phyloP scores from a whole-genome alignment of 495 filamentous ascomycete genomes.

The Talaromyces ruber region DNA sequence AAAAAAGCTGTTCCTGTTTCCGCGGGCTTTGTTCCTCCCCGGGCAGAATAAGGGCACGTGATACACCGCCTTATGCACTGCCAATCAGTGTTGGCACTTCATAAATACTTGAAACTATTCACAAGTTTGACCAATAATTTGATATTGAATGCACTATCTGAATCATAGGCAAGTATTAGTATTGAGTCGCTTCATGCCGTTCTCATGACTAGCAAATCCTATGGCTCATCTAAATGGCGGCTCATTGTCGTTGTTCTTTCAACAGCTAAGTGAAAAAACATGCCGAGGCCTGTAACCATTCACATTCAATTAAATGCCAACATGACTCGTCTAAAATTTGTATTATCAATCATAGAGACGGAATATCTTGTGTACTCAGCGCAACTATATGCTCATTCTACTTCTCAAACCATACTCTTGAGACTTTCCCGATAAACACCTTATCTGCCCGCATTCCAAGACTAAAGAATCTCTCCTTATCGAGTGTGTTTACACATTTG shows the following conservation, averaged over 20 bases:
- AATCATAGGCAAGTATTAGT: background rate
- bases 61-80: background rate
- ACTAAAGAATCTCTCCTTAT: background rate
- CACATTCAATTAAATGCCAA: background rate
- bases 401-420: background rate
- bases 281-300: background rate
- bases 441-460: background rate
- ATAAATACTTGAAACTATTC: background rate
- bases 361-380: background rate
- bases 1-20: background rate
- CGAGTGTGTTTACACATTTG: background rate
- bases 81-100: background rate
- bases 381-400: background rate
- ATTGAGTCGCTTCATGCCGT: background rate
- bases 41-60: background rate
- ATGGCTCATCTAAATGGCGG: background rate
- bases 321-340: background rate
- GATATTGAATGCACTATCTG: background rate
- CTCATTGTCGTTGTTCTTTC: background rate
- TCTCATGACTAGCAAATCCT: background rate
- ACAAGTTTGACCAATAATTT: background rate
- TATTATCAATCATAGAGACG: background rate
- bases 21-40: background rate
- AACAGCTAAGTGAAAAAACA: background rate
- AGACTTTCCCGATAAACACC: background rate